These are phyloP conservation scores for Heliocybe sulcata DNA, from an alignment of 1,284 basidiomycete species.

Conservation along the genomic window DNA sequence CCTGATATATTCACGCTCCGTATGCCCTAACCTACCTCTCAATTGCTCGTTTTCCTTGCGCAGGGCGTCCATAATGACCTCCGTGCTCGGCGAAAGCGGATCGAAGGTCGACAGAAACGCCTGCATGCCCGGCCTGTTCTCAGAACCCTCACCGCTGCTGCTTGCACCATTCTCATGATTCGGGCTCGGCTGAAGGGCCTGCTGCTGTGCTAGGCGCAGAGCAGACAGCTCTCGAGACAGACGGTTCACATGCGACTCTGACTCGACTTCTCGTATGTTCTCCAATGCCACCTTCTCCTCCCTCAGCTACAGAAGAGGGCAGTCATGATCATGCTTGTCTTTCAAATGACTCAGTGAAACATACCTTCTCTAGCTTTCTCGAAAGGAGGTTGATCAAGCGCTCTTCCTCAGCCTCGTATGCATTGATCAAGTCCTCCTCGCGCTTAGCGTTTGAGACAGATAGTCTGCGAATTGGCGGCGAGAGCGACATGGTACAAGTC, in stretches of 20 bases:
- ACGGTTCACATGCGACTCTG: slow-evolving; percentile 70
- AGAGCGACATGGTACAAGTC: slow-evolving; percentile 42
- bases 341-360: slow-evolving; percentile 14
- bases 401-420: slow-evolving; percentile 83
- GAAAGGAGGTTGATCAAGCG: slow-evolving; percentile 76
- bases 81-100: slow-evolving; percentile 44
- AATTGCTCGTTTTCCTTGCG: slow-evolving; percentile 70
- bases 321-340: slow-evolving; percentile 2
- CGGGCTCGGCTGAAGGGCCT: slow-evolving; percentile 22
- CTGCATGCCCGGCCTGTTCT: slow-evolving; percentile 22
- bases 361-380: slow-evolving; percentile 71
- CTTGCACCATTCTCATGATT: slow-evolving; percentile 12
- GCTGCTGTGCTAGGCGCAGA: slow-evolving; percentile 47
- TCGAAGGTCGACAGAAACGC: slow-evolving; percentile 21
- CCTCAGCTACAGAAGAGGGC: slow-evolving; percentile 40
- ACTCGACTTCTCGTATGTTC: slow-evolving; percentile 73
- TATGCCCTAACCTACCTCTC: slow-evolving; percentile 53
- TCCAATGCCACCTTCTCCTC: slow-evolving; percentile 81
- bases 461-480: slow-evolving; percentile 51
- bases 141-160: slow-evolving; percentile 13
- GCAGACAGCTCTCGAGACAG: slow-evolving; percentile 64
- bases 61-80: slow-evolving; percentile 66
- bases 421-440: slow-evolving; percentile 74
- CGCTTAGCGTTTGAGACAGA: slow-evolving; percentile 46
- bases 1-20: slow-evolving; percentile 68